Conservation (phyloP, 2,329 filamentous ascomycete genomes). For the Alternaria sp. region DNA sequence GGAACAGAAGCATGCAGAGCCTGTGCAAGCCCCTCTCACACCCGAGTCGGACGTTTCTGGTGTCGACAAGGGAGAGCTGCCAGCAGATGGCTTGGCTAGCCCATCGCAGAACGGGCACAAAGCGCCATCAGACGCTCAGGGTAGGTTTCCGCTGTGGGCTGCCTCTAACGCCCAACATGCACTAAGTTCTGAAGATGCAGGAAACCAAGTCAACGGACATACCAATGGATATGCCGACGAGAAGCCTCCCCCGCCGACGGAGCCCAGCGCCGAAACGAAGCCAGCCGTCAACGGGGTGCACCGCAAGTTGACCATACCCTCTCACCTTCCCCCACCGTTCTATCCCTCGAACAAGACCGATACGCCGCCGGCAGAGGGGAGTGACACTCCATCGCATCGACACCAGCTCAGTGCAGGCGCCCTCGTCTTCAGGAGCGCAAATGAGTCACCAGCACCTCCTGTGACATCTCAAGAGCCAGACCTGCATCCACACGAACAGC, state of each 20-base stretch:
- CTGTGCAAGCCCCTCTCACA: slow-evolving; percentile 33
- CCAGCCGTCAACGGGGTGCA: slow-evolving; percentile 32
- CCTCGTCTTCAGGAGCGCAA: slow-evolving; percentile 52
- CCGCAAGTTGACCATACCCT: slow-evolving; percentile 30
- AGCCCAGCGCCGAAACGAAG: slow-evolving; percentile 22
- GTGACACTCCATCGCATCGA: slow-evolving; percentile 27
- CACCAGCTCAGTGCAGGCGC: slow-evolving; percentile 40
- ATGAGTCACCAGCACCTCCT: slow-evolving; percentile 50
- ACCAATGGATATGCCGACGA: slow-evolving; percentile 14
- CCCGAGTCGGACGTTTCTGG: slow-evolving; percentile 39
- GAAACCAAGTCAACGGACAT: slow-evolving; percentile 10
- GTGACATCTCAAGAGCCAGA: slow-evolving; percentile 44
- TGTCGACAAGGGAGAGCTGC: slow-evolving; percentile 18
- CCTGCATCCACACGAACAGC: slow-evolving; percentile 27
- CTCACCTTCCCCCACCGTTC: slow-evolving; percentile 49
- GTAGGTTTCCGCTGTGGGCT: slow-evolving; percentile 24
- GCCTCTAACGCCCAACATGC: not conserved
- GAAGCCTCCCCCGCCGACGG: slow-evolving; percentile 11
- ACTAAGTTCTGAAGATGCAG: slow-evolving; percentile 11
- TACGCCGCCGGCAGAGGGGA: slow-evolving; percentile 31
- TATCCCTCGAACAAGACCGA: slow-evolving; percentile 41
- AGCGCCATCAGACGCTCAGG: slow-evolving; percentile 27
- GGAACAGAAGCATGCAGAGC: slow-evolving; percentile 20
- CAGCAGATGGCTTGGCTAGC: slow-evolving; percentile 19
- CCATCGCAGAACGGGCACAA: slow-evolving; percentile 24